Evolutionary conservation across 495 filamentous ascomycete genomes (phyloP), one percentile per base, ranked within the genome.

Genomic region (Lasiosphaeria hispida): DNA sequence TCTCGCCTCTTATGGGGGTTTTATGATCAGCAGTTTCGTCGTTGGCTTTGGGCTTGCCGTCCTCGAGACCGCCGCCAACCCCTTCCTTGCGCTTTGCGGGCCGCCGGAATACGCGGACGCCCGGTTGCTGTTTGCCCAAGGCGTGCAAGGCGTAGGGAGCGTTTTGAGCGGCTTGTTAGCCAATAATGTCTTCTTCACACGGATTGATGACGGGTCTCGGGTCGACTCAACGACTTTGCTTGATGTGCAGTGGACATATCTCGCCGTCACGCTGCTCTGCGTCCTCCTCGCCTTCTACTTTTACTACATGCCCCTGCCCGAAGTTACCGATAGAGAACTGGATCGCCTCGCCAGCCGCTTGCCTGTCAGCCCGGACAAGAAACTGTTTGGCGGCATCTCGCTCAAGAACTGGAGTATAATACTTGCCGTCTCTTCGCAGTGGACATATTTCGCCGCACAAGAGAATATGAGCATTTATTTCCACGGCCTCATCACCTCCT

Each of bases 241-340:
- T 47, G 80, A 86, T 48, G 87, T 92, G 17, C 88, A 92, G 67
- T 91, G 88, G 87, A 82, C 86, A 0, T 92, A 91, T 64, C 79
- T 91, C 0, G 86, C 80, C 48, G 84, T 90, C 49, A 87, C 87
- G 3, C 82, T 87, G 39, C 85, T 91, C 58, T 86, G 86, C 53
- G 87, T 86, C 47, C 71, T 80, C 19, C 80, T 89, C 15, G 83
- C 81, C 1, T 69, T 83, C 14, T 80, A 80, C 64, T 82, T 83
- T 59, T 83, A 81, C 65, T 83, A 83, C 65, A 79, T 80, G 72
- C 80, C 80, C 0, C 55, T 84, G 59, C 75, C 80, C 4, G 81
- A 82, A 48, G 75, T 80, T 1, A 75, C 69, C 48, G 81, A 84
- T 63, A 55, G 61, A 15, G 80, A 81, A 43, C 76, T 83, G 41